Evolutionary conservation across 306 rosid genomes (phyloP).

Genomic region (Mucuna pruriens): DNA sequence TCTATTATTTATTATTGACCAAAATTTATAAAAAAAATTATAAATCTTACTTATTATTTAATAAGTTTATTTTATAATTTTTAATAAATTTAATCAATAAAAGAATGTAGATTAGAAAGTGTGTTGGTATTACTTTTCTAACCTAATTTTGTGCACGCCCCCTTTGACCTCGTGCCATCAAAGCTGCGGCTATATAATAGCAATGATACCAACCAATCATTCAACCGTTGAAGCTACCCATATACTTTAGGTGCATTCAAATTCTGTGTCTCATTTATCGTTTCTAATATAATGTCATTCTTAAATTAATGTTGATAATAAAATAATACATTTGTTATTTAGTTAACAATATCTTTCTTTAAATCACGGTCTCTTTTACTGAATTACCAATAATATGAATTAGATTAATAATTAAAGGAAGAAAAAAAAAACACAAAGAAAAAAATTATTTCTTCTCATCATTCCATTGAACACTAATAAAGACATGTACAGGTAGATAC

Average conservation of each 20-base stretch:
- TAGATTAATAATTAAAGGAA: not conserved
- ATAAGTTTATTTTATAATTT: too few relatives aligned
- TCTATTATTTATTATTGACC: too few relatives aligned
- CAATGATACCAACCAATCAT: not conserved
- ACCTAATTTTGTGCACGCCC: too few relatives aligned
- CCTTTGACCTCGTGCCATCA: constrained; percentile 1
- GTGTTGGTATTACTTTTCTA: too few relatives aligned
- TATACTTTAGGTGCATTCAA: not conserved
- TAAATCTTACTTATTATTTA: too few relatives aligned
- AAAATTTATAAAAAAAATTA: too few relatives aligned
- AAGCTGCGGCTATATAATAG: constrained; percentile 20
- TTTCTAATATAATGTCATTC: not conserved
- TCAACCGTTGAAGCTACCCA: not conserved
- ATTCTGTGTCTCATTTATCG: not conserved
- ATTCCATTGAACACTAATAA: not conserved
- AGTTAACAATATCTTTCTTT: not conserved
- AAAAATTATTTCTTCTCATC: not conserved
- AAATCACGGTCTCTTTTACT: not conserved
- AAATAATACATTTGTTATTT: not conserved
- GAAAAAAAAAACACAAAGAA: not conserved
- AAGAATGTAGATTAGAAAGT: too few relatives aligned
- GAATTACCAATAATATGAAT: not conserved
- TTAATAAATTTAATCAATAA: too few relatives aligned
- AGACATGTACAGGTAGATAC: not conserved
- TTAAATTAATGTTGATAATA: not conserved